Conservation (phyloP, 2,329 filamentous ascomycete species). For the Juglanconis juglandina region DNA sequence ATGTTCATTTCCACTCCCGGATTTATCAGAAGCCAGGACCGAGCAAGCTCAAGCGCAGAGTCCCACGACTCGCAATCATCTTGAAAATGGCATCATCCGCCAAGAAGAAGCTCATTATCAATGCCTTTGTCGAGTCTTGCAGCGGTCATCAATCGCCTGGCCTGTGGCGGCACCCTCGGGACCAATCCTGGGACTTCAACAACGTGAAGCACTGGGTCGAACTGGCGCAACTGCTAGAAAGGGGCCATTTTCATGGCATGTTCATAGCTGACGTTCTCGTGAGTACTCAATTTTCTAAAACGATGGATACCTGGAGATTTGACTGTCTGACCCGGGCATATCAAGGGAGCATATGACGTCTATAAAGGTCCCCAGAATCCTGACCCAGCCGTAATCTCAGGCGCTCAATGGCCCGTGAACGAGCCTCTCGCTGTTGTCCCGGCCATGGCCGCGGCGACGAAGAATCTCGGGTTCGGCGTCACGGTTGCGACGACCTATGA, state of each 20-base stretch:
- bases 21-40: background rate
- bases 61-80: background rate
- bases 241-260: constrained; percentile 35
- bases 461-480: constrained; percentile 66
- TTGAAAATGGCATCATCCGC: constrained; percentile 13
- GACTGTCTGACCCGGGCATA: background rate
- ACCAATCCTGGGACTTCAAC: constrained; percentile 22
- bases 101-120: constrained; percentile 40
- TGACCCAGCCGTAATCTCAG: constrained; percentile 57
- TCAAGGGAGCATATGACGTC: constrained; percentile 62
- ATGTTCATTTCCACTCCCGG: too few relatives aligned
- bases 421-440: constrained; percentile 63
- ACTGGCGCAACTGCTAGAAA: constrained; percentile 34
- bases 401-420: constrained; percentile 69
- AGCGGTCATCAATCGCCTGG: constrained; percentile 17
- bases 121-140: constrained; percentile 35
- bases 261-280: constrained; percentile 36
- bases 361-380: constrained; percentile 58
- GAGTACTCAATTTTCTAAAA: background rate
- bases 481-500: constrained; percentile 70
- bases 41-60: background rate
- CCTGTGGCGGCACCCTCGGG: constrained; percentile 17
- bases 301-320: background rate
- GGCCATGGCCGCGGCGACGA: constrained; percentile 67
- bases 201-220: constrained; percentile 30